These are phyloP conservation scores for Coniochaeta ligniaria DNA, from an alignment of 2,329 filamentous ascomycete species.

Conservation along the genomic window DNA sequence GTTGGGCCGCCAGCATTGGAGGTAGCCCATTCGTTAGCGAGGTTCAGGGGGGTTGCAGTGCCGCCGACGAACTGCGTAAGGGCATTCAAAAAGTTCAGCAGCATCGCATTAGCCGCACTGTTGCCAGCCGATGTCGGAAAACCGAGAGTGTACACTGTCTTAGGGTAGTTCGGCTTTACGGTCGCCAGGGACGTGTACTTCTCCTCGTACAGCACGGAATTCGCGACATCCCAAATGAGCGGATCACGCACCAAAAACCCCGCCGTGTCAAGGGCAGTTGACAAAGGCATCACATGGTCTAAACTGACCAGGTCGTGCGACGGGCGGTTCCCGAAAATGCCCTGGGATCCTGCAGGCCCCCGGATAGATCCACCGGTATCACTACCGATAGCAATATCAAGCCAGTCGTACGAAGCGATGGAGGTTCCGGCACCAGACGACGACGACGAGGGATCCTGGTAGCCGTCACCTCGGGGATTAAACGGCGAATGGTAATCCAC, in stretches of 20 bases:
- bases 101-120: constrained; percentile 10
- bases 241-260: constrained; percentile 33
- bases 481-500: constrained; percentile 32
- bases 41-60: constrained; percentile 9
- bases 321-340: constrained; percentile 37
- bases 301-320: constrained; percentile 30
- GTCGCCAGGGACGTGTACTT: constrained; percentile 23
- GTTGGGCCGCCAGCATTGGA: constrained; percentile 8
- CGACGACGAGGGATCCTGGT: constrained; percentile 37
- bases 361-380: constrained; percentile 38
- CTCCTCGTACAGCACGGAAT: constrained; percentile 21
- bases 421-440: constrained; percentile 31
- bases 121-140: constrained; percentile 14
- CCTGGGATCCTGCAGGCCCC: constrained; percentile 32
- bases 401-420: constrained; percentile 33
- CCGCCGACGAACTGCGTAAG: constrained; percentile 20
- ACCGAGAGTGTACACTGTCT: constrained; percentile 19
- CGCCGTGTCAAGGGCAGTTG: constrained; percentile 32
- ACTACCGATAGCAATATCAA: constrained; percentile 34
- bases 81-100: constrained; percentile 19
- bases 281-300: constrained; percentile 34
- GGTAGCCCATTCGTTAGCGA: constrained; percentile 18
- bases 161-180: constrained; percentile 18
- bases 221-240: constrained; percentile 23
- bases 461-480: constrained; percentile 39